phyloP scores from a whole-genome alignment of 1,284 basidiomycete genomes.

The Irpex lacteus region DNA sequence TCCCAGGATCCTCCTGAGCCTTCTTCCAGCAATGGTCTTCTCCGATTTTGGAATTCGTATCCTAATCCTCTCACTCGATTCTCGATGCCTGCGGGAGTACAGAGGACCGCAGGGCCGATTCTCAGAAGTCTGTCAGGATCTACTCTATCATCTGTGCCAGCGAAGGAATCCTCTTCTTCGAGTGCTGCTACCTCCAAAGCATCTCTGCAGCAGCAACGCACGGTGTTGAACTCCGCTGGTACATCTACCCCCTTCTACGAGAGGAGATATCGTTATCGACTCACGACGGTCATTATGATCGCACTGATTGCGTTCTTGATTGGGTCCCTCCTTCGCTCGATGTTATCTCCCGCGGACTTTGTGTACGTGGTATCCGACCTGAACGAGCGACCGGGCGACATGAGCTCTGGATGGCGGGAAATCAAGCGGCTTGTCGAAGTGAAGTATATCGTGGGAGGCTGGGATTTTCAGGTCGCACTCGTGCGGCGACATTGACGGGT shows the following conservation, averaged over 20 bases:
- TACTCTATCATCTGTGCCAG: conserved; percentile 12
- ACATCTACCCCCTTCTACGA: background rate
- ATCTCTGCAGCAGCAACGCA: background rate
- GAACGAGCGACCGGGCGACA: conserved; percentile 44
- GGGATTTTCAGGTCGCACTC: conserved; percentile 81
- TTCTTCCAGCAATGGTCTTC: conserved; percentile 32
- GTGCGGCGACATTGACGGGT: conserved; percentile 59
- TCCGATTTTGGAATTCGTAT: conserved; percentile 46
- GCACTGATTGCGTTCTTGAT: conserved; percentile 89
- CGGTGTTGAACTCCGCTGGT: background rate
- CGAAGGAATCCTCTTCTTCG: conserved; percentile 7
- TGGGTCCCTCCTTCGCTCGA: conserved; percentile 84
- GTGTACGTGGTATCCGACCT: conserved; percentile 70
- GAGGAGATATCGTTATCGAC: conserved; percentile 30
- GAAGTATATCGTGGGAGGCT: conserved; percentile 74
- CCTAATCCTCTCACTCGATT: conserved; percentile 40
- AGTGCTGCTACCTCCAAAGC: background rate
- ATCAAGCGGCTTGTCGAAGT: conserved; percentile 77
- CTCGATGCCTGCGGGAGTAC: conserved; percentile 22
- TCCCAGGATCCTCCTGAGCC: conserved; percentile 16
- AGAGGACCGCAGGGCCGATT: conserved; percentile 9
- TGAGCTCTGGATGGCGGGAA: conserved; percentile 72
- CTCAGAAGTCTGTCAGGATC: conserved; percentile 15
- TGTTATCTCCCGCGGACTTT: conserved; percentile 91
- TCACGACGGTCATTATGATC: conserved; percentile 72